These are phyloP conservation scores for Jatropha podagrica DNA, from an alignment of 441 rosid genomes.

Conservation along the genomic window DNA sequence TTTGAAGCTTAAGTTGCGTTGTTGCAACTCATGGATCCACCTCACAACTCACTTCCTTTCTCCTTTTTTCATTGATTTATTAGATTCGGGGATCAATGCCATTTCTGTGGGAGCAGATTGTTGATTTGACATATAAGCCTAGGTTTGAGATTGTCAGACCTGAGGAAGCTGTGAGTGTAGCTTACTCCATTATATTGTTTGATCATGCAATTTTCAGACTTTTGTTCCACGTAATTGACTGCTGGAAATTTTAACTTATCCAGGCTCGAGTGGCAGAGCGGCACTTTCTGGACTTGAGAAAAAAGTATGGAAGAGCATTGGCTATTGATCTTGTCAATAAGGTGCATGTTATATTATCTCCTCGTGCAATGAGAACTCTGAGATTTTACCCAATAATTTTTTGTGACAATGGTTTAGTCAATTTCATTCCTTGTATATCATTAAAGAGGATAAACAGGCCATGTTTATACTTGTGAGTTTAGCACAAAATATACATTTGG, in stretches of 20 bases:
- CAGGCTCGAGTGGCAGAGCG: conserved; percentile 82
- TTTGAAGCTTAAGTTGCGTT: conserved; percentile 8
- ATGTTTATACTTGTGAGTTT: background rate
- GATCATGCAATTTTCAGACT: conserved; percentile 12
- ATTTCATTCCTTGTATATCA: background rate
- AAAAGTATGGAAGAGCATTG: conserved; percentile 78
- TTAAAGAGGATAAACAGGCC: conserved; percentile 4
- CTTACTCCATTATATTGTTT: conserved; percentile 10
- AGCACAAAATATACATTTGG: background rate
- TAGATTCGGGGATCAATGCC: conserved; percentile 96
- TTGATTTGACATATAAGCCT: conserved; percentile 71
- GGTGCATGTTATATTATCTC: conserved; percentile 40
- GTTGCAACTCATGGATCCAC: background rate
- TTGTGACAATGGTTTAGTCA: background rate
- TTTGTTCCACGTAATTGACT: conserved; percentile 6
- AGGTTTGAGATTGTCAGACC: conserved; percentile 86
- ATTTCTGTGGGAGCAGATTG: conserved; percentile 74
- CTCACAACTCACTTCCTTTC: conserved; percentile 8
- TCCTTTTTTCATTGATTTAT: conserved; percentile 25
- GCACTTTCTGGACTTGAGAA: conserved; percentile 92
- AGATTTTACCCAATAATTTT: conserved; percentile 10
- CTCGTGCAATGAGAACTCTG: conserved; percentile 16
- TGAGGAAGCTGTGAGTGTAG: conserved; percentile 85
- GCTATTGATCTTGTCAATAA: conserved; percentile 90
- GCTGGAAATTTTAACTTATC: conserved; percentile 20